Base-by-base conservation (phyloP, 108 stramenopile genomes). In the Cyclostephanos tholiformis region DNA sequence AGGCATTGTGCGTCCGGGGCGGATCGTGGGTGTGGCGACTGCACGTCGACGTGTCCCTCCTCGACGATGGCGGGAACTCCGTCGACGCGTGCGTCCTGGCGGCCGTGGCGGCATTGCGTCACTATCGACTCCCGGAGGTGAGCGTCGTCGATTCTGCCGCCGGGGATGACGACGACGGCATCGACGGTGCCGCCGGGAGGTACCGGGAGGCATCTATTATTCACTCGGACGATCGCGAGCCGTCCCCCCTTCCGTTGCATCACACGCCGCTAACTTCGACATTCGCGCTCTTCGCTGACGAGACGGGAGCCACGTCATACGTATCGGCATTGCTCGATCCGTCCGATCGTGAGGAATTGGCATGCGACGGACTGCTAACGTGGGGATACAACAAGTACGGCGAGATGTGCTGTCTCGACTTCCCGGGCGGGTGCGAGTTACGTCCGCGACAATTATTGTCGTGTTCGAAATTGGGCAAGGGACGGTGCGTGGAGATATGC, bases 1-100 rank as follows among this genome's bases (percentile, higher is more conserved):
- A 98, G 84, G 93, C 95, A 11, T 74, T 98, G 61, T 95, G 93
- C 55, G 80, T 97, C 26, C 72, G 83, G 19, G 80, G 89, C 6
- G 95, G 93, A 41, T 69, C 79, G 62, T 96, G 91, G 94, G 97
- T 95, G 13, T 98, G 97, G 97, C 77, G 87, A 50, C 63, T 98
- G 16, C 69, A 79, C 17, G 82, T 96, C 35, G 84, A 90, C 57
- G 76, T 98, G 17, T 82, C 82, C 20, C 65, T 95, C 19, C 65
- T 96, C 57, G 95, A 97, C 70, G 84, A 93, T 63, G 94, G 89
- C 5, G 96, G 95, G 22, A 96, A 97, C 71, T 67, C 84, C 22
- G 55, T 92, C 20, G 97, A 98, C 80, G 94, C 97, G 1, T 82
- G 89, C 68, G 80, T 90, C 6, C 72, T 97, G 72, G 95, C 96